A percentile compares a stretch with the other conserved stretches of the same genome.
These are phyloP conservation scores for Sporobolomyces phaffii DNA, from an alignment of 768 basidiomycete species.

Conservation along the genomic window DNA sequence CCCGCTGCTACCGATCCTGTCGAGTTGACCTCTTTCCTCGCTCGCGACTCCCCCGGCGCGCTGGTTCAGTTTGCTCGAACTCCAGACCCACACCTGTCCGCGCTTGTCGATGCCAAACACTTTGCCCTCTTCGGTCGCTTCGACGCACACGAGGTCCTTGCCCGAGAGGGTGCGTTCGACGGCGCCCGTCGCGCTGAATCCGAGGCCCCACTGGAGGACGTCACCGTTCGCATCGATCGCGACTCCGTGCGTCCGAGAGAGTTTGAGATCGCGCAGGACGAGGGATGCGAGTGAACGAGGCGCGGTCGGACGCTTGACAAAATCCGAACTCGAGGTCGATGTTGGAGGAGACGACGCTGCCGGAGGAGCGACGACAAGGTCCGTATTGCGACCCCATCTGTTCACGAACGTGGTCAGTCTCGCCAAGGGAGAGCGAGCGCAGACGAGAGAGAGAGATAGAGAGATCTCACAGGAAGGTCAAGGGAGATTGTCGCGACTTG, in stretches of 20 bases:
- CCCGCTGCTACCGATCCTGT: slow-evolving; percentile 56
- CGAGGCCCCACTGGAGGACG: slow-evolving; percentile 76
- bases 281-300: slow-evolving; percentile 53
- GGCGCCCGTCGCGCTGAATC: slow-evolving; percentile 52
- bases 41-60: slow-evolving; percentile 50
- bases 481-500: not conserved
- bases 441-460: not conserved
- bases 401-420: not conserved
- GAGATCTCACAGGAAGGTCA: not conserved
- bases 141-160: slow-evolving; percentile 35
- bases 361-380: slow-evolving; percentile 10
- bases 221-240: slow-evolving; percentile 74
- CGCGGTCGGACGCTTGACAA: slow-evolving; percentile 32
- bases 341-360: not conserved
- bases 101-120: slow-evolving; percentile 73
- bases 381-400: slow-evolving; percentile 24
- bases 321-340: slow-evolving; percentile 5
- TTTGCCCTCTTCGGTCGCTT: slow-evolving; percentile 42
- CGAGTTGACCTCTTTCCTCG: slow-evolving; percentile 36
- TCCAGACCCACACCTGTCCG: slow-evolving; percentile 63
- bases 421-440: not conserved
- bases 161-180: slow-evolving; percentile 35
- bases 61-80: slow-evolving; percentile 54
- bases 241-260: slow-evolving; percentile 53
- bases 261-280: slow-evolving; percentile 65